Evolutionary conservation across 2,329 filamentous ascomycete species (phyloP).

Genomic region (Penicillium sp.): DNA sequence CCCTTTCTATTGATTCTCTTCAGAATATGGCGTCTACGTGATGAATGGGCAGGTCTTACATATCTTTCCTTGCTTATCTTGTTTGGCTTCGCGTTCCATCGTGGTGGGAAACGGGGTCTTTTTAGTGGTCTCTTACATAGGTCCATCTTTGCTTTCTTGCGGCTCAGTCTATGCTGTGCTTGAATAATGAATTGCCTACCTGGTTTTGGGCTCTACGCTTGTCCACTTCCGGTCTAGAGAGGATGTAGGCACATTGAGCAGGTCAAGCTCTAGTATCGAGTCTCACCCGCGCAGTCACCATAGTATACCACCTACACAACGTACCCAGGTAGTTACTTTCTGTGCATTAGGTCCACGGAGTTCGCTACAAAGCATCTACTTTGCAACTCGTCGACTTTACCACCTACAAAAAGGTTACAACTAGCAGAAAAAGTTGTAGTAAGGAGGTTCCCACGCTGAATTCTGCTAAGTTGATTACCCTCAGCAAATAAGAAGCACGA

Average conservation of each 20-base stretch:
- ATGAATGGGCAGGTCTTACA: conserved; percentile 5
- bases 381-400: neutral
- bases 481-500: conserved; percentile 9
- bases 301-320: neutral
- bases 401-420: neutral
- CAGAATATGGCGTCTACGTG: conserved; percentile 7
- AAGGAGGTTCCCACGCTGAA: neutral
- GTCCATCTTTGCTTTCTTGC: neutral
- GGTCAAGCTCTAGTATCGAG: neutral
- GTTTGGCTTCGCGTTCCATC: neutral
- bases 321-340: neutral
- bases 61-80: neutral
- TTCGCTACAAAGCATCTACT: neutral
- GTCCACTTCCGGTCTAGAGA: neutral
- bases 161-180: neutral
- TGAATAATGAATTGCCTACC: conserved; percentile 2
- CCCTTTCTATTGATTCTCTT: conserved; percentile 3
- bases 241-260: neutral
- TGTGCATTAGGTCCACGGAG: neutral
- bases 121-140: neutral
- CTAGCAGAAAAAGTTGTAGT: neutral
- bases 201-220: too few relatives aligned
- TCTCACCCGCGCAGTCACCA: neutral
- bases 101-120: neutral
- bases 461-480: conserved; percentile 12